Evolutionary conservation across 257 asterid genomes (phyloP).

Genomic region (Gardenia jasminoides): DNA sequence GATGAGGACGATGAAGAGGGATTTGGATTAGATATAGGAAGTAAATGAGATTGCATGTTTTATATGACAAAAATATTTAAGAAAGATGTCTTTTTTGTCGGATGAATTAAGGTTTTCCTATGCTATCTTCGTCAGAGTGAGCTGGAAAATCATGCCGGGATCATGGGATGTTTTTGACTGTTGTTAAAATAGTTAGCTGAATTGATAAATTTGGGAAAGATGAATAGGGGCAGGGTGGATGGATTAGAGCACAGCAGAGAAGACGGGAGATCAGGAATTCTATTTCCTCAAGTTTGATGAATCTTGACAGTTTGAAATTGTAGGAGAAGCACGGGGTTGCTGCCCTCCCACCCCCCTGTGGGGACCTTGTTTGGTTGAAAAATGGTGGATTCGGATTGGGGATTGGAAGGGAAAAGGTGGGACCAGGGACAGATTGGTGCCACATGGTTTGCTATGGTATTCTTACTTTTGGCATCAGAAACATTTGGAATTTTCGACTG

Average conservation of each 20-base stretch:
- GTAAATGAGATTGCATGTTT: constrained; percentile 42
- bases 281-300: neutral
- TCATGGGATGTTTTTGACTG: constrained; percentile 11
- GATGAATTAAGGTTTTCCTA: neutral
- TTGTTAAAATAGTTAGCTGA: neutral
- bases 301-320: neutral
- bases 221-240: neutral
- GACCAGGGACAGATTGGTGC: neutral
- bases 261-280: neutral
- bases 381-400: neutral
- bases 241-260: neutral
- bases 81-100: neutral
- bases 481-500: neutral
- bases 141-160: constrained; percentile 9
- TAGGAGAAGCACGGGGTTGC: neutral
- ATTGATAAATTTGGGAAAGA: neutral
- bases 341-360: no score
- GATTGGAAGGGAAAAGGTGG: constrained; percentile 1
- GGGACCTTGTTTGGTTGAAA: neutral
- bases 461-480: neutral
- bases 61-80: neutral
- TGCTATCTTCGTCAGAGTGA: neutral
- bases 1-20: constrained; percentile 31
- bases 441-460: neutral
- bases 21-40: constrained; percentile 53